Percentiles rank a stretch among this genome's conserved stretches.
Conservation (phyloP, 257 asterid species). For the Ligustrum vulgare region DNA sequence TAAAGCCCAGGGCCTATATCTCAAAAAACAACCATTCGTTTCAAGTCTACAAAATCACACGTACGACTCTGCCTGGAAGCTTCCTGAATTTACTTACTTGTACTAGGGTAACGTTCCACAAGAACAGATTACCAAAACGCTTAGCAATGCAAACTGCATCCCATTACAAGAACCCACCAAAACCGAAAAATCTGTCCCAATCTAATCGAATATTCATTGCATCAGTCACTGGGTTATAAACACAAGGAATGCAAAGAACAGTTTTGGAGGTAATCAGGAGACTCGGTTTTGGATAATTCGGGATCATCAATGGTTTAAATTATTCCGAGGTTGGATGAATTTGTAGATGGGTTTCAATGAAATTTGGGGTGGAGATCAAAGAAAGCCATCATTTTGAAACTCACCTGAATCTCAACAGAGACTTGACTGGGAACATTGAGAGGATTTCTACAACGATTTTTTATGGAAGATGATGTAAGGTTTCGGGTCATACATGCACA, state of each 20-base stretch:
- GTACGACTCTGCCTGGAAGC: too few relatives aligned
- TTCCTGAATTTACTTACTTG: slow-evolving; percentile 1
- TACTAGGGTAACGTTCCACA: slow-evolving; percentile 30
- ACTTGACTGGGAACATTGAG: slow-evolving; percentile 23
- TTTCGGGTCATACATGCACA: too few relatives aligned
- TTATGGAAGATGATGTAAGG: slow-evolving; percentile 25
- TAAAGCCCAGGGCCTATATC: too few relatives aligned
- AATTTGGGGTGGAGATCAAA: slow-evolving; percentile 15
- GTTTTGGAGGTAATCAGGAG: slow-evolving; percentile 8
- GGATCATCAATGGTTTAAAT: too few relatives aligned
- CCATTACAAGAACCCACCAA: slow-evolving; percentile 29
- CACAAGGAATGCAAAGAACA: slow-evolving; percentile 20
- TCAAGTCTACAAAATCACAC: too few relatives aligned
- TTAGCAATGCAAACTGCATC: slow-evolving; percentile 20
- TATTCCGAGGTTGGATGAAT: background rate
- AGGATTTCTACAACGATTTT: slow-evolving; percentile 29
- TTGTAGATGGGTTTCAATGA: slow-evolving; percentile 18
- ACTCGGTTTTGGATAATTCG: too few relatives aligned
- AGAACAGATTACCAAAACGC: background rate
- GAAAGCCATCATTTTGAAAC: slow-evolving; percentile 29
- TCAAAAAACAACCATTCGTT: too few relatives aligned
- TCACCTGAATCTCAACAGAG: slow-evolving; percentile 21
- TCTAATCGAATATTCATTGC: background rate
- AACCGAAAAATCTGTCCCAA: background rate
- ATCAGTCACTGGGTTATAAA: background rate